These are phyloP conservation scores for Paramyrothecium sp. DNA, from an alignment of 2,329 filamentous ascomycete genomes.

Conservation along the genomic window DNA sequence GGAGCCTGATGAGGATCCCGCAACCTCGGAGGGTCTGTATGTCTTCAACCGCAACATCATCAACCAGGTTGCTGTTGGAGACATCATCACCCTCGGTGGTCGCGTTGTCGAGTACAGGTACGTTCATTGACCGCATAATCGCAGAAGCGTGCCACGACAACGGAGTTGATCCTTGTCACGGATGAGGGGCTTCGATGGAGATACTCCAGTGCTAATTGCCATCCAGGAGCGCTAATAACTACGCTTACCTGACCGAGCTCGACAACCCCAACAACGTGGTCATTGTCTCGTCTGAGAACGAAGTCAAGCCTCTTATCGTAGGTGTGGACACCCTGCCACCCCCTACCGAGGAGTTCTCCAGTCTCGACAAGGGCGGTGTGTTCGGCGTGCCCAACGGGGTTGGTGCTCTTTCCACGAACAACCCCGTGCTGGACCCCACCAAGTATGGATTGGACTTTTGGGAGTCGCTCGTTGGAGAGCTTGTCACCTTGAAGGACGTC, in stretches of 20 bases:
- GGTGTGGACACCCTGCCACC: conserved; percentile 56
- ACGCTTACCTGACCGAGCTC: conserved; percentile 65
- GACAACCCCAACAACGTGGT: conserved; percentile 51
- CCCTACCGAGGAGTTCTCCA: conserved; percentile 60
- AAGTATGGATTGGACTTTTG: conserved; percentile 71
- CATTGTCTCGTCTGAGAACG: conserved; percentile 51
- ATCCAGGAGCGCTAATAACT: conserved; percentile 48
- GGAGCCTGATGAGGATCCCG: conserved; percentile 50
- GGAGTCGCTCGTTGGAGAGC: conserved; percentile 67
- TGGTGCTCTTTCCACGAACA: conserved; percentile 54
- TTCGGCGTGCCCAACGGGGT: conserved; percentile 64
- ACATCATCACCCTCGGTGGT: conserved; percentile 60
- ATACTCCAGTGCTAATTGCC: conserved; percentile 4
- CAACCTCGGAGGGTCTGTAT: conserved; percentile 65
- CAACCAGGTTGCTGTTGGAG: conserved; percentile 56
- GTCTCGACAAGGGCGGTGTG: conserved; percentile 63
- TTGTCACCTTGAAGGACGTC: conserved; percentile 61
- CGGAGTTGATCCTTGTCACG: background rate
- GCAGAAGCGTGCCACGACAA: background rate
- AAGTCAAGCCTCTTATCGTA: conserved; percentile 57
- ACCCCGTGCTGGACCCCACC: conserved; percentile 59
- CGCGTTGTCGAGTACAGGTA: conserved; percentile 55
- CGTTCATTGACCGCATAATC: conserved; percentile 17
- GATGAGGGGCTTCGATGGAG: background rate
- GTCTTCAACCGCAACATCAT: conserved; percentile 56